Conservation (phyloP, 192 early-diverging fungal genomes). For the Funneliformis mosseae region DNA sequence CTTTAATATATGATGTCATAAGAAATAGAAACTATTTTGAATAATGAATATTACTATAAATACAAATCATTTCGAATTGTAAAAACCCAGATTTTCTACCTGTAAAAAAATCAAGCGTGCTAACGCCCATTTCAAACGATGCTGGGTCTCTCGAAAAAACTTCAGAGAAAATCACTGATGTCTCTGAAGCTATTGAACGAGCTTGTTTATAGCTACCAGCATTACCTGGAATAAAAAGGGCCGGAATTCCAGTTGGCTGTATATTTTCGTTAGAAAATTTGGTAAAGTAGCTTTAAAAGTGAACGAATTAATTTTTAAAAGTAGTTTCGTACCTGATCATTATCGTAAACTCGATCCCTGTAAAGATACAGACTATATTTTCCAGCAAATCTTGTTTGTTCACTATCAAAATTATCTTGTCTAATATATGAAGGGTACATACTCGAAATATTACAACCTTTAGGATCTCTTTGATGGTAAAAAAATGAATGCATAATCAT, state of each 20-base stretch:
- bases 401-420: conserved; percentile 52
- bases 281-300: neutral
- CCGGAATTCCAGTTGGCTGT: conserved; percentile 73
- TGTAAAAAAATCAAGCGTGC: conserved; percentile 59
- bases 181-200: conserved; percentile 79
- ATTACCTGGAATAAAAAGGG: conserved; percentile 94
- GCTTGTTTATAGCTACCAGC: conserved; percentile 92
- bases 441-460: conserved; percentile 54
- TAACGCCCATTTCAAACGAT: conserved; percentile 37
- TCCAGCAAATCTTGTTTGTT: conserved; percentile 60
- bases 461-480: conserved; percentile 61
- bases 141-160: conserved; percentile 35
- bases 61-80: neutral
- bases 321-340: conserved; percentile 39
- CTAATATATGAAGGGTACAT: conserved; percentile 58
- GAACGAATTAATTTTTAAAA: neutral
- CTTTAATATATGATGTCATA: conserved; percentile 43
- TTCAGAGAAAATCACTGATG: conserved; percentile 61
- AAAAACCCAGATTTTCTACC: conserved; percentile 37
- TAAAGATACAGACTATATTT: conserved; percentile 83
- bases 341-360: conserved; percentile 63
- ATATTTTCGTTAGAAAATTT: conserved; percentile 13
- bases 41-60: neutral
- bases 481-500: conserved; percentile 67
- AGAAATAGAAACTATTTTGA: neutral